phyloP scores from a whole-genome alignment of 148 eudicot genomes.

The Nepenthes mirabilis region DNA sequence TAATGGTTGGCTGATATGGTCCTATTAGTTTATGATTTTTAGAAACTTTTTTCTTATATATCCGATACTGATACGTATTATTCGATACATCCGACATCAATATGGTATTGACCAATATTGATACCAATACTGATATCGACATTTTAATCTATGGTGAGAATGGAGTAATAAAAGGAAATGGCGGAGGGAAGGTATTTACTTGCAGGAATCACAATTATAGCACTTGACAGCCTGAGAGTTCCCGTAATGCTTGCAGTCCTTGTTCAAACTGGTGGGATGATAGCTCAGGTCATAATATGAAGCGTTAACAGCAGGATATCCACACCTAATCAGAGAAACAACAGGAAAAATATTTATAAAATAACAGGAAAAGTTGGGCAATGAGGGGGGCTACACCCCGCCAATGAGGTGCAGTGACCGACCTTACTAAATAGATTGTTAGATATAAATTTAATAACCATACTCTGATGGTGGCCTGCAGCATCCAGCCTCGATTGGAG shows the following conservation, averaged over 20 bases:
- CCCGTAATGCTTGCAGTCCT: conserved; percentile 81
- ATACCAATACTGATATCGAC: too few relatives aligned
- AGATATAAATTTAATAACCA: conserved; percentile 6
- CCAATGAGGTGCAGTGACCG: not conserved
- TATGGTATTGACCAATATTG: too few relatives aligned
- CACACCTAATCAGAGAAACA: conserved; percentile 46
- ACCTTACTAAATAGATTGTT: not conserved
- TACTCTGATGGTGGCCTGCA: conserved; percentile 91
- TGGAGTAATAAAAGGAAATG: not conserved
- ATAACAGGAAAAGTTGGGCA: not conserved
- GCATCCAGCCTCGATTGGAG: conserved; percentile 86
- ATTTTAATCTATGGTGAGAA: too few relatives aligned
- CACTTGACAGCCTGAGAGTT: conserved; percentile 55
- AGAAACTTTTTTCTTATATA: too few relatives aligned
- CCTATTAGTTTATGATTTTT: too few relatives aligned
- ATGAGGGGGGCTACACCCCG: not conserved
- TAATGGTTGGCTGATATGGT: too few relatives aligned
- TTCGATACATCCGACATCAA: too few relatives aligned
- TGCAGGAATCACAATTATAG: conserved; percentile 91
- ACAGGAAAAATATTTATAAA: not conserved
- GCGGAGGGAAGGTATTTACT: conserved; percentile 26
- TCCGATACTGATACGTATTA: too few relatives aligned
- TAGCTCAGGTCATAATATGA: conserved; percentile 78
- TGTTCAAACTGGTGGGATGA: conserved; percentile 63
- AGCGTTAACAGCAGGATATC: conserved; percentile 80